Conservation (phyloP, 2,329 filamentous ascomycete species). For the Colletotrichum sp. region DNA sequence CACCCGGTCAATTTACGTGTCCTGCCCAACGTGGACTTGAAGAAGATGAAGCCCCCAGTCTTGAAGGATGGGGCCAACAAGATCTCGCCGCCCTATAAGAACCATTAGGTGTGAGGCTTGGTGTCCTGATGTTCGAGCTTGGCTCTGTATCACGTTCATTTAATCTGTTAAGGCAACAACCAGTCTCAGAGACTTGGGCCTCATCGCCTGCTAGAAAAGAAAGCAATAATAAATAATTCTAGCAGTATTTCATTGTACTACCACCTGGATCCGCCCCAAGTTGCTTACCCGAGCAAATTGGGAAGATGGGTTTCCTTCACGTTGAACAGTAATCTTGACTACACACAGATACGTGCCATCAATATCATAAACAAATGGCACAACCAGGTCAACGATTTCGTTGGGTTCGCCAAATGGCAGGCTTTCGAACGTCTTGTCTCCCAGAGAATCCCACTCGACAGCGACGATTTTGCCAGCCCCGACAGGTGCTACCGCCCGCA, state of each 20-base stretch:
- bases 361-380: neutral
- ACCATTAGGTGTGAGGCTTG: conserved; percentile 34
- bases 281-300: neutral
- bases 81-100: conserved; percentile 39
- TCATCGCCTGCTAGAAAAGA: neutral
- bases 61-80: conserved; percentile 29
- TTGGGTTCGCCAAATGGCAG: neutral
- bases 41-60: conserved; percentile 26
- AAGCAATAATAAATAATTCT: neutral
- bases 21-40: conserved; percentile 41
- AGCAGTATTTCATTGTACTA: neutral
- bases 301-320: neutral
- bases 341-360: neutral
- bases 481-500: neutral
- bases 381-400: neutral
- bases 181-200: accelerated
- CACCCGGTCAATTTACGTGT: conserved; percentile 44
- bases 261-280: neutral
- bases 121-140: neutral
- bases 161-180: accelerated
- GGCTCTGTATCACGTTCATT: neutral
- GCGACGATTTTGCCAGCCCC: conserved; percentile 18
- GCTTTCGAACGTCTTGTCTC: neutral
- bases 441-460: conserved; percentile 20
- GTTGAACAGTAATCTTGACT: neutral